A percentile compares a stretch with the other conserved stretches of the same genome.
phyloP scores from a whole-genome alignment of 140 eudicot species.

The Bidens hawaiensis region DNA sequence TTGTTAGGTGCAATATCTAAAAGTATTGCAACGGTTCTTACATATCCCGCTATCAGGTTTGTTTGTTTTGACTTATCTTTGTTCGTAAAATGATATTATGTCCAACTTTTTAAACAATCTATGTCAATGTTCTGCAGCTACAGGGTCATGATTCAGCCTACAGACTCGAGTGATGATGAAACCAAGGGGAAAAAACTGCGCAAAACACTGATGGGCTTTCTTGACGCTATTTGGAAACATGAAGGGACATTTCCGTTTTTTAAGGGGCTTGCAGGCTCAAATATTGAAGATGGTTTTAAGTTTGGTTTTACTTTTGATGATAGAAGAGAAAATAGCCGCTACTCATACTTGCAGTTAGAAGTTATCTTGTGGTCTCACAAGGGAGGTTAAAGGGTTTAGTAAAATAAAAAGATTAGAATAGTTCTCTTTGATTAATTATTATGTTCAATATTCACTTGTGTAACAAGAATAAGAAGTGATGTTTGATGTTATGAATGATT shows the following conservation, averaged over 20 bases:
- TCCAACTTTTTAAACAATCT: neutral
- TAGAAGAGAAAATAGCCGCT: slow-evolving; percentile 66
- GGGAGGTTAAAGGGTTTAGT: slow-evolving; percentile 48
- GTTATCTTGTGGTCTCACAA: slow-evolving; percentile 37
- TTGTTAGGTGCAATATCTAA: slow-evolving; percentile 72
- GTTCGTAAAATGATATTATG: neutral
- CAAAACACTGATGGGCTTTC: slow-evolving; percentile 48
- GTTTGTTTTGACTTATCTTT: neutral
- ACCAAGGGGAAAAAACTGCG: slow-evolving; percentile 33
- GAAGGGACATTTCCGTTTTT: slow-evolving; percentile 64
- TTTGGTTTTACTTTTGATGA: slow-evolving; percentile 76
- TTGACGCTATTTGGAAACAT: slow-evolving; percentile 52
- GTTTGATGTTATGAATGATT: neutral
- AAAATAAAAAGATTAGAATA: slow-evolving; percentile 19
- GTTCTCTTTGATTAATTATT: slow-evolving; percentile 7
- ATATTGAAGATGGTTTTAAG: slow-evolving; percentile 78
- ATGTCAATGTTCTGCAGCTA: slow-evolving; percentile 38
- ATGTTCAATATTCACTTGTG: slow-evolving; percentile 6
- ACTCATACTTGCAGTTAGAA: slow-evolving; percentile 54
- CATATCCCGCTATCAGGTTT: slow-evolving; percentile 86
- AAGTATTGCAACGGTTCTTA: slow-evolving; percentile 71
- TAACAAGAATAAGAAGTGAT: slow-evolving; percentile 2
- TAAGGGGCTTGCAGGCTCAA: slow-evolving; percentile 76
- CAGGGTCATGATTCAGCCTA: slow-evolving; percentile 85
- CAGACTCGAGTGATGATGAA: slow-evolving; percentile 48